Evolutionary conservation across 345 rosid species (phyloP), one percentile per base, ranked within the genome.

Genomic region (Eutrema heterophyllum): DNA sequence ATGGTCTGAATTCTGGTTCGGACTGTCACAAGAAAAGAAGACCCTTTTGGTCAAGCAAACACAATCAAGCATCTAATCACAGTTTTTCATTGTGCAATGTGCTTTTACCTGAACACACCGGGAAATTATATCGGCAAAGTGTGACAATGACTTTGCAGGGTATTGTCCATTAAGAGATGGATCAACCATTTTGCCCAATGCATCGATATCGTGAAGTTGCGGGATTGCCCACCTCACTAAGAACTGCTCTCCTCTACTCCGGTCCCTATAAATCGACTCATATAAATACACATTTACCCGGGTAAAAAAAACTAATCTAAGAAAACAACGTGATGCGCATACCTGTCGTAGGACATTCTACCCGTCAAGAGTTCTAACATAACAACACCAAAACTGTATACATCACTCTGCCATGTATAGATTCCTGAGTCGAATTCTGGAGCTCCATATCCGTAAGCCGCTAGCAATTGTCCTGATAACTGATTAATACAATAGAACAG

Each of bases 331-430:
- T 30, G 30, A 49, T 14, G 9, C 11, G 13, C 70, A 75, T 82
- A 96, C 99, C 84, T 89, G 80, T 96, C 99, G 71, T 87, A 39
- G 68, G 97, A 89, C 80, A 84, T 88, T 56, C 97, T 84, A 72
- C 97, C 99, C 1, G 98, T 96, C 82, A 96, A 83, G 78, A 96
- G 93, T 79, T 96, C 99, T 54, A 96, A 67, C 99, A 96, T 96
- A 62, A 92, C 97, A 51, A 90, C 98, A 7, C 99, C 99, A 79
- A 96, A 96, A 83, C 99, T 92, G 79, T 81, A 96, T 55, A 92
- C 93, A 78, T 96, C 99, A 80, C 99, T 92, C 77, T 84, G 86
- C 68, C 73, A 73, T 36, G 92, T 96, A 79, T 92, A 96, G 74
- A 84, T 84, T 73, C 99, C 99, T 0, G 93, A 83, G 77, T 96